These are phyloP conservation scores for Maudiozyma pseudohumilis DNA, from an alignment of 805 yeast species.

Conservation along the genomic window DNA sequence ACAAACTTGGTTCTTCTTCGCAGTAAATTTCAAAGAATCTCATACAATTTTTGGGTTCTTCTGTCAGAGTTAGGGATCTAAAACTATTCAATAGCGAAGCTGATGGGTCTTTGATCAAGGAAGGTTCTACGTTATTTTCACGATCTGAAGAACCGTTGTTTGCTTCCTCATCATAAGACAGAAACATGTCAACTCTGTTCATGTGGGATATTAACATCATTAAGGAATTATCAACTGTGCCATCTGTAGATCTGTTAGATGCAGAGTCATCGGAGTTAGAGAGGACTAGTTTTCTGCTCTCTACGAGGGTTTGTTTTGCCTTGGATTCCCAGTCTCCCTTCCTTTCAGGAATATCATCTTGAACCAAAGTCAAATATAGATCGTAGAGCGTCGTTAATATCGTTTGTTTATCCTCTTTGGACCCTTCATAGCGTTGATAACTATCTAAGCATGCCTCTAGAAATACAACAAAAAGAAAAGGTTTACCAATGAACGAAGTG, in stretches of 20 bases:
- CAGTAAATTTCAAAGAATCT: slow-evolving; percentile 52
- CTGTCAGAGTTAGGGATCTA: slow-evolving; percentile 43
- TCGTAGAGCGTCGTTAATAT: slow-evolving; percentile 73
- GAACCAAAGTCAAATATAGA: slow-evolving; percentile 58
- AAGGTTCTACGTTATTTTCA: slow-evolving; percentile 23
- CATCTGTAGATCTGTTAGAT: slow-evolving; percentile 6
- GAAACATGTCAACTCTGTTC: slow-evolving; percentile 31
- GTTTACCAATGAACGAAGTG: slow-evolving; percentile 76
- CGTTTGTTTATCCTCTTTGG: slow-evolving; percentile 55
- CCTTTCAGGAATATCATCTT: slow-evolving; percentile 29
- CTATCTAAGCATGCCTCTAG: slow-evolving; percentile 82
- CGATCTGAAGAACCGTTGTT: slow-evolving; percentile 33
- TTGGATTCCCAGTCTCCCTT: slow-evolving; percentile 51
- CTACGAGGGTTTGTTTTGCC: slow-evolving; percentile 44
- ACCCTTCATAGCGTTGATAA: slow-evolving; percentile 67
- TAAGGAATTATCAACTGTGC: slow-evolving; percentile 23
- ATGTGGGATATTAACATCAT: slow-evolving; percentile 32
- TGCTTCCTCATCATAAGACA: slow-evolving; percentile 10
- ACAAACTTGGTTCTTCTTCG: slow-evolving; percentile 51
- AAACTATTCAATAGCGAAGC: slow-evolving; percentile 33
- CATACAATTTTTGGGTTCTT: slow-evolving; percentile 48
- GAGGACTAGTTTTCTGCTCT: slow-evolving; percentile 38
- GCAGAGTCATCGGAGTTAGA: slow-evolving; percentile 35
- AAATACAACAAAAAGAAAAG: slow-evolving; percentile 82
- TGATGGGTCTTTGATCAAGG: background rate